Evolutionary conservation across 768 basidiomycete species (phyloP), one percentile per base, ranked within the genome.

Genomic region (Collybia mongolica): DNA sequence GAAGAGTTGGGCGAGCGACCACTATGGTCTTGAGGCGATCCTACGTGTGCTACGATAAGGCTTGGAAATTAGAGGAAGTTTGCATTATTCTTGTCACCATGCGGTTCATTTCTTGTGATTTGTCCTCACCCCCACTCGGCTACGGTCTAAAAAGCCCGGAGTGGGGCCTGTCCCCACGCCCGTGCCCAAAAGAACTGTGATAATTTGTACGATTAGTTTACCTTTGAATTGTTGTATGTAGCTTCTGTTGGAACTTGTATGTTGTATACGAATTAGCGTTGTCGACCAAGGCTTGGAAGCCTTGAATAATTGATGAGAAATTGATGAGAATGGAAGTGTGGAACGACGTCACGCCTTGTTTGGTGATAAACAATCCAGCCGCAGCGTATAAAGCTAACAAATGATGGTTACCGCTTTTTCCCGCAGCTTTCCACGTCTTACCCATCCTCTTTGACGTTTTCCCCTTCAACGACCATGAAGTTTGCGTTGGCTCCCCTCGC

Each of bases 1-100:
- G 20, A 35, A 64, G n/a, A 54, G 49, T 2, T 89, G 79, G 77
- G 73, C 77, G 17, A 88, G 84, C 56, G 88, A 90, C 57, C 88
- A 90, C 53, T 83, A 69, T 63, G 88, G 86, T 3, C 66, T 90
- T 46, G 56, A 59, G 61, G 75, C 69, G 53, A 70, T 62, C n/a
- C 48, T 77, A 48, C 61, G 65, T 7, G 54, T 71, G 48, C 50
- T 57, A 46, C 49, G 63, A 45, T 63, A 60, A 54, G 40, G 18
- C 15, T 32, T 28, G 43, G 26, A 28, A 43, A 9, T 32, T 12
- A 3, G 32, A 32, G 14, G 32, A 14, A 14, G 14, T 9, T 32
- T 32, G 32, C 14, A 32, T 32, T 32, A 5, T 32, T 32, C 14
- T 32, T 14, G 32, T 32, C 32, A 32, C 32, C 39, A 49, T 12